Conservation (phyloP, 73 alveolate genomes). For the Paramecium octaurelia region DNA sequence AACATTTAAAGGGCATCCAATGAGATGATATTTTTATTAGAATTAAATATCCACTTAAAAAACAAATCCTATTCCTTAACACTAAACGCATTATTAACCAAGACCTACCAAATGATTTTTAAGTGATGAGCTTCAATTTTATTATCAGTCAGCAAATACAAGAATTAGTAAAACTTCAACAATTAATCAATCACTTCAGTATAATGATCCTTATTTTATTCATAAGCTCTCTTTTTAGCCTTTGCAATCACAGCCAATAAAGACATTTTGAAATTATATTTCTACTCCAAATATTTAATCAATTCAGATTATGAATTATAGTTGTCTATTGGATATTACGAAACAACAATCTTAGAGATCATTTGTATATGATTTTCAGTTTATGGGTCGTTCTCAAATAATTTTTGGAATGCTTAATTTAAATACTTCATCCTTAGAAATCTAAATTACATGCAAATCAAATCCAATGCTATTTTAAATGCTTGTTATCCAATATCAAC, state of each 20-base stretch:
- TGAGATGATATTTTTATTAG: background rate
- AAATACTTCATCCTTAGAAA: constrained; percentile 11
- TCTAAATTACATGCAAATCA: constrained; percentile 22
- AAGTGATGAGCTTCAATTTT: background rate
- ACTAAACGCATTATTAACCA: background rate
- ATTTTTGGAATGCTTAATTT: background rate
- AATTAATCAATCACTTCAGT: constrained; percentile 5
- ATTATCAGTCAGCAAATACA: background rate
- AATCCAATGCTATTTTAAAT: background rate
- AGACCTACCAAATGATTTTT: background rate
- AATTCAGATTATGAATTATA: constrained; percentile 2
- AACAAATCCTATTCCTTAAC: background rate
- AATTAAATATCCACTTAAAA: background rate
- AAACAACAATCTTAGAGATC: background rate
- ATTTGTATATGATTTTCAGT: background rate
- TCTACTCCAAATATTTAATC: background rate
- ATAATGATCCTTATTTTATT: background rate
- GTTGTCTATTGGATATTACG: background rate
- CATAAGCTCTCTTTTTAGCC: background rate
- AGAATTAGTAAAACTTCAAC: background rate
- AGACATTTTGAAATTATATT: constrained; percentile 6
- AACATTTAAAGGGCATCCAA: constrained; percentile 3
- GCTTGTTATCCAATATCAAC: constrained; percentile 10
- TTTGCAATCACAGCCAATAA: constrained; percentile 13
- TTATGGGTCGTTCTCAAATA: constrained; percentile 8